Evolutionary conservation across 768 basidiomycete species (phyloP).

Genomic region (Postia placenta): DNA sequence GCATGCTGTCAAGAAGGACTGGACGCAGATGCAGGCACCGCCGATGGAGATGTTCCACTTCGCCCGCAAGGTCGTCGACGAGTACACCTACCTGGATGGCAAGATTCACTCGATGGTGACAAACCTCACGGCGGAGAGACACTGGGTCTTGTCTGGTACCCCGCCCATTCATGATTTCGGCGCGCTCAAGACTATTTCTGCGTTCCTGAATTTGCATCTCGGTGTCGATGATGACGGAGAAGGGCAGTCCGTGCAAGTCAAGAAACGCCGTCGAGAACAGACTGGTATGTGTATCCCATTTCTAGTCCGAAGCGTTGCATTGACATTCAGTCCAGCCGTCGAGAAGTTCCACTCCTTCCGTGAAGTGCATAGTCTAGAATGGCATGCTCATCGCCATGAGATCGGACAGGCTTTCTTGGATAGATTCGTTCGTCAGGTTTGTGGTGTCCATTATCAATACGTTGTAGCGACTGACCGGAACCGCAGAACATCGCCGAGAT

Average conservation of each 20-base stretch:
- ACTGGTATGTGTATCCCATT: slow-evolving; percentile 55
- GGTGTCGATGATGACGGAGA: slow-evolving; percentile 88
- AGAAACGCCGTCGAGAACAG: slow-evolving; percentile 77
- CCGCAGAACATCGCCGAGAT: slow-evolving; percentile 95
- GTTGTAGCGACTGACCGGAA: too few species aligned
- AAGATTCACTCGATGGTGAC: slow-evolving; percentile 76
- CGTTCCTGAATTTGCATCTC: slow-evolving; percentile 84
- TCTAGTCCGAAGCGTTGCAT: background rate
- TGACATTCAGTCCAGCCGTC: slow-evolving; percentile 45
- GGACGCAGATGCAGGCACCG: slow-evolving; percentile 74
- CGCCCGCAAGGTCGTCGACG: slow-evolving; percentile 83
- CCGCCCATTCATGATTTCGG: slow-evolving; percentile 90
- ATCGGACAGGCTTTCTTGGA: slow-evolving; percentile 80
- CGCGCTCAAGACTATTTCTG: slow-evolving; percentile 85
- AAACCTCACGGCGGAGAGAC: slow-evolving; percentile 66
- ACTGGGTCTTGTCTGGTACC: slow-evolving; percentile 96
- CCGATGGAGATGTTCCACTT: slow-evolving; percentile 93
- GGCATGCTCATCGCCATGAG: slow-evolving; percentile 84
- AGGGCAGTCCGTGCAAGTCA: slow-evolving; percentile 57
- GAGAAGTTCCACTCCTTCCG: slow-evolving; percentile 97
- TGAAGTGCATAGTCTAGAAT: slow-evolving; percentile 85
- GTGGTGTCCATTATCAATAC: too few species aligned
- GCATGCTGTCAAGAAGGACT: slow-evolving; percentile 59
- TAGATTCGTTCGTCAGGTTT: slow-evolving; percentile 79
- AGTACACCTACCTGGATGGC: slow-evolving; percentile 89